Conservation (phyloP, 2,329 filamentous ascomycete species). For the Pseudogymnoascus sp. region DNA sequence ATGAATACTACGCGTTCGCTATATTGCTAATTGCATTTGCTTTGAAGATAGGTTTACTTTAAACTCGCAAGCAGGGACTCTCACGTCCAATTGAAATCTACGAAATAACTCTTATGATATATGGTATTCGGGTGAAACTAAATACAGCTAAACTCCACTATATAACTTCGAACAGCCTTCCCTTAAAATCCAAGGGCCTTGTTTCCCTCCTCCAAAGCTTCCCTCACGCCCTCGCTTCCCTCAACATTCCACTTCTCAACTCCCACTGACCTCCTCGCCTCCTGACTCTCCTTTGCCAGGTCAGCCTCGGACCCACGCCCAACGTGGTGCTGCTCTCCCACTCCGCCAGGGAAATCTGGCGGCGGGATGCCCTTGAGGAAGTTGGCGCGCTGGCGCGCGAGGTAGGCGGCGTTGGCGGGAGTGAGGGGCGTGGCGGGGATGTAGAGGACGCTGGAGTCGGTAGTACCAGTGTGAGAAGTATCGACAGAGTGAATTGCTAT, state of each 20-base stretch:
- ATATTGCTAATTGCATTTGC: too few relatives aligned
- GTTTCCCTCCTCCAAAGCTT: not conserved
- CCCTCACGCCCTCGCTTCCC: not conserved
- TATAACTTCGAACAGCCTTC: not conserved
- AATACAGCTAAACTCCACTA: not conserved
- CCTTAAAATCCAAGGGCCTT: not conserved
- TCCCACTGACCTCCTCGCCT: not conserved
- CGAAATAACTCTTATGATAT: not conserved
- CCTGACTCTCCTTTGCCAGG: not conserved
- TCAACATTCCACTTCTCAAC: not conserved
- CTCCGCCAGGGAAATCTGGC: conserved; percentile 64
- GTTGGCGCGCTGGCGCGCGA: conserved; percentile 59
- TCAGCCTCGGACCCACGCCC: conserved; percentile 30
- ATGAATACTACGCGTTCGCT: not conserved
- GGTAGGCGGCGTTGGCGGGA: conserved; percentile 61
- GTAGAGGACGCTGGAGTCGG: conserved; percentile 78
- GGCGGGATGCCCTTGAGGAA: conserved; percentile 60
- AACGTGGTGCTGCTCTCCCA: conserved; percentile 52
- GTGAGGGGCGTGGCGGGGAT: conserved; percentile 82
- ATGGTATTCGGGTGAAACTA: not conserved
- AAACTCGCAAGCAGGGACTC: not conserved
- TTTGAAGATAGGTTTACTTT: too few relatives aligned
- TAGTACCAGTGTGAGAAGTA: conserved; percentile 58
- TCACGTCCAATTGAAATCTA: not conserved
- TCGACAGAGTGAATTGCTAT: conserved; percentile 63